Conservation (phyloP, 345 rosid species). For the Cardamine chenopodiifolia region DNA sequence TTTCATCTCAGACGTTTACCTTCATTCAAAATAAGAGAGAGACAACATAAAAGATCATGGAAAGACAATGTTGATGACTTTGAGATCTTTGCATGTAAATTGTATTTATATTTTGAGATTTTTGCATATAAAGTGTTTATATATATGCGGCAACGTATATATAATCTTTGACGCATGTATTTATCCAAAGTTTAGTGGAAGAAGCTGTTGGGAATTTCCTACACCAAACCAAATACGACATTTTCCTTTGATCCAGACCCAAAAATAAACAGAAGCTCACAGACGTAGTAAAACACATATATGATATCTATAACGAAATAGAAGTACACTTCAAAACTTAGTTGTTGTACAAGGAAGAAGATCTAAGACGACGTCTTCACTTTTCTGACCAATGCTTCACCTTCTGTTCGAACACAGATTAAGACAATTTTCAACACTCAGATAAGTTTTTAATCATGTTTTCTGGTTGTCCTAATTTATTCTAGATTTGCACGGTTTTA, state of each 20-base stretch:
- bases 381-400: background rate
- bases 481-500: background rate
- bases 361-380: background rate
- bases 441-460: background rate
- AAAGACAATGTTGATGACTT: conserved; percentile 17
- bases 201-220: background rate
- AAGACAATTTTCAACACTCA: background rate
- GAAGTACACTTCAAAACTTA: background rate
- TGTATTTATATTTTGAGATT: background rate
- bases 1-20: conserved; percentile 35
- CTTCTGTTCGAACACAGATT: background rate
- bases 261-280: too few relatives aligned
- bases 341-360: background rate
- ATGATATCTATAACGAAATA: background rate
- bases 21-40: conserved; percentile 6
- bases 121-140: background rate
- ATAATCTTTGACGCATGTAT: background rate
- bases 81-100: background rate
- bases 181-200: background rate
- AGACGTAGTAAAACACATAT: too few relatives aligned
- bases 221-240: too few relatives aligned
- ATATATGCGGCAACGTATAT: background rate
- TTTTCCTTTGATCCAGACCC: too few relatives aligned
- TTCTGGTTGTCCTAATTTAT: background rate
- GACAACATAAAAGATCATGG: background rate